These are phyloP conservation scores for Camillea tinctor DNA, from an alignment of 2,329 filamentous ascomycete genomes.

Conservation along the genomic window DNA sequence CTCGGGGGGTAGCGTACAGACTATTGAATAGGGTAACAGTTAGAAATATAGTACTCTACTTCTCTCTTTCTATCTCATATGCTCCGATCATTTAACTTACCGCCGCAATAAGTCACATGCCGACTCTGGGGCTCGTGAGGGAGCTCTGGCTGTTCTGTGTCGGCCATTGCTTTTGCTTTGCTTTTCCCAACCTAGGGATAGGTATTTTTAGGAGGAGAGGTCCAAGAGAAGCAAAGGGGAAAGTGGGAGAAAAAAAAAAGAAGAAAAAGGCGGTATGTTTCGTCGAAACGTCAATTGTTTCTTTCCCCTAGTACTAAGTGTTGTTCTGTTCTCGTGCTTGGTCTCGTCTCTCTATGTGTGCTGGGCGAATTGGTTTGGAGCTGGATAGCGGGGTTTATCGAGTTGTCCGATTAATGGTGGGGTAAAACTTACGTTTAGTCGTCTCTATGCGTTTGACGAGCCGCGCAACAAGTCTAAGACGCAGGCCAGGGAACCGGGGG, in stretches of 20 bases:
- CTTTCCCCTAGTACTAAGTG: neutral
- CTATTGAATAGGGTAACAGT: conserved; percentile 34
- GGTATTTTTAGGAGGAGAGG: too few species aligned
- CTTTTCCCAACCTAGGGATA: neutral
- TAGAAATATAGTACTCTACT: conserved; percentile 7
- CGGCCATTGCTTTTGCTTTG: conserved; percentile 46
- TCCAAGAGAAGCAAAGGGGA: neutral
- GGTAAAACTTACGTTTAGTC: neutral
- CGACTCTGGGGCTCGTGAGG: conserved; percentile 49
- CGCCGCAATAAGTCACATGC: conserved; percentile 56
- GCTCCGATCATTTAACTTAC: conserved; percentile 40
- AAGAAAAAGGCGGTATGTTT: conserved; percentile 15
- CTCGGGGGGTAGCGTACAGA: conserved; percentile 65
- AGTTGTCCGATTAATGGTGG: neutral
- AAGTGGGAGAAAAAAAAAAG: neutral
- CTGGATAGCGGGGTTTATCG: neutral
- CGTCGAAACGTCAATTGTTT: conserved; percentile 1
- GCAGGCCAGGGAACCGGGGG: neutral
- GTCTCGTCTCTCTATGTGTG: neutral
- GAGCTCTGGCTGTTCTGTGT: conserved; percentile 47
- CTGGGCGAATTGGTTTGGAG: neutral
- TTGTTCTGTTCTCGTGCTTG: neutral
- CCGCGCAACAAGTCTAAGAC: neutral
- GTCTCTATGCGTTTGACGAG: neutral
- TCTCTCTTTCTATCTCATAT: neutral